Evolutionary conservation across 805 yeast species (phyloP), one percentile per base, ranked within the genome.

Genomic region (Ogataea wickerhamii): DNA sequence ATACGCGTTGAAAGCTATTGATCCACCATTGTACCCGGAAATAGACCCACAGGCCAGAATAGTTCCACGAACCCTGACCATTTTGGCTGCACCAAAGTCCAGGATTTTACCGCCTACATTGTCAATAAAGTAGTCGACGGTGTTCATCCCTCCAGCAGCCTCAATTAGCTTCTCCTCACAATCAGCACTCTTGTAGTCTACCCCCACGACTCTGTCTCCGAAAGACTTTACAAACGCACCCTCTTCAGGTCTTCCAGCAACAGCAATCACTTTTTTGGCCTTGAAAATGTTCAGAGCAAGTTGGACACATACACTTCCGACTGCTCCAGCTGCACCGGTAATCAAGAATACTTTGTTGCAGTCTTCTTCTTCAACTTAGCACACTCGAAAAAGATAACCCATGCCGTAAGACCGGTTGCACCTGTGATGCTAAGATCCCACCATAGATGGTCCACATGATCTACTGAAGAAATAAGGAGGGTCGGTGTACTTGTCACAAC

Each of bases 241-340:
- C 55, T 81, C 80, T 24, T 67, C 79, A 4, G 60, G 67, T 7
- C 79, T 73, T 40, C 86, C 84, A 13, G 84, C 76, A 46, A 78
- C 70, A 29, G 80, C 86, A 52, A 78, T 67, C 18, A 80, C 79
- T 47, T 67, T 72, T 29, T 67, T 59, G 20, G 81, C 81, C 25
- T 73, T 72, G 53, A 72, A 66, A 8, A 74, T 57, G 27, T 70
- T 61, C 43, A 75, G 63, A 28, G 84, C 80, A 10, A 80, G 53
- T 55, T 79, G 85, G 16, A 78, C 73, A 33, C 67, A 73, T 32
- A 70, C 60, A 19, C 76, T 69, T 11, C 87, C 87, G n/a, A 81
- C 80, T n/a, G 85, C 84, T 43, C 87, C 87, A 6, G 81, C 72
- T 11, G 87, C 87, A 40, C 84, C 86, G 14, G 80, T 73, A 31